phyloP scores from a whole-genome alignment of 176 grass and related monocot genomes.

The Carex cristatella region DNA sequence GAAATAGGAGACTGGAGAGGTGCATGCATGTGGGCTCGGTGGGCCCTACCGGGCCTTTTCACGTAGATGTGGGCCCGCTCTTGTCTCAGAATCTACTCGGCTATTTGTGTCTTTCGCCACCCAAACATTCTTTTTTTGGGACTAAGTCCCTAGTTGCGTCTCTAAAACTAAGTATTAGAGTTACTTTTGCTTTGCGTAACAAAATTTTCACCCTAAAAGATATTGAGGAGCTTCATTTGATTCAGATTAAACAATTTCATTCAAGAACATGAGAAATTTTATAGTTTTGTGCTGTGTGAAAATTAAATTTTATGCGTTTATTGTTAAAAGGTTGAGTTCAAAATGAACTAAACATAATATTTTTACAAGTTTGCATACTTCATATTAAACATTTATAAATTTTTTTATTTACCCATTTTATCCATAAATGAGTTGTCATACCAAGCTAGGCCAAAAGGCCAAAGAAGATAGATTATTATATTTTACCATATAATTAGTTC shows the following conservation, averaged over 20 bases:
- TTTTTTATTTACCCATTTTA: no score
- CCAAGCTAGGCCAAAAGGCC: neutral
- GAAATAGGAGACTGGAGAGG: neutral
- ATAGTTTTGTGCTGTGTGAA: neutral
- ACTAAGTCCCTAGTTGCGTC: neutral
- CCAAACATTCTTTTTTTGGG: conserved; percentile 20
- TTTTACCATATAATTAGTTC: neutral
- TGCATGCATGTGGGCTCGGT: conserved; percentile 12
- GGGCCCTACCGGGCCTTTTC: neutral
- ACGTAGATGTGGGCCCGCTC: neutral
- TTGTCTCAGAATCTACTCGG: conserved; percentile 15
- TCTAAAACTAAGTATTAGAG: neutral
- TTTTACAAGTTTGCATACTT: no score
- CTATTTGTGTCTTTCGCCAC: conserved; percentile 3
- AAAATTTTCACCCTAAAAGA: neutral
- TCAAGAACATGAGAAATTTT: neutral
- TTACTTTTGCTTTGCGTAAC: no score
- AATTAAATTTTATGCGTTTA: neutral
- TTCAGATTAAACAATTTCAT: neutral
- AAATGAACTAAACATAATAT: neutral
- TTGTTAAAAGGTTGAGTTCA: neutral
- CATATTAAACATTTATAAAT: no score
- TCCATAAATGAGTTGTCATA: neutral
- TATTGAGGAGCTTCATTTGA: neutral
- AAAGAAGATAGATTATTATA: neutral